These are phyloP conservation scores for Infundibulicybe gibba DNA, from an alignment of 768 basidiomycete species.

Conservation along the genomic window DNA sequence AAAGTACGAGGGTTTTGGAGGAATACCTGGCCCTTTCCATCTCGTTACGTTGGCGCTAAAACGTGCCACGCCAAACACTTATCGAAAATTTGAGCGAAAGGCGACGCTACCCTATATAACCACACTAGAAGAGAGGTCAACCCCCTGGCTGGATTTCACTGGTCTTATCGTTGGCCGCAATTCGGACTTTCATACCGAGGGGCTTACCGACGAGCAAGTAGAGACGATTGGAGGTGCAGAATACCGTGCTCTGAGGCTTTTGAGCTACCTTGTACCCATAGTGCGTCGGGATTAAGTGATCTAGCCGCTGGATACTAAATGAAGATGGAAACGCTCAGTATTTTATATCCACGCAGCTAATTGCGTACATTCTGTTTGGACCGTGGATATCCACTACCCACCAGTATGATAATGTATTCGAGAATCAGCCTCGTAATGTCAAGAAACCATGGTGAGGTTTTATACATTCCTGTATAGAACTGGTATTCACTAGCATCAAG, in stretches of 20 bases:
- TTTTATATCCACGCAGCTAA: conserved; percentile 53
- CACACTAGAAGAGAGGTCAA: conserved; percentile 31
- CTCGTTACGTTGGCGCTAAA: conserved; percentile 34
- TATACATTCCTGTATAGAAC: neutral
- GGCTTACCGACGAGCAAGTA: conserved; percentile 60
- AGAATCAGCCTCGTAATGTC: conserved; percentile 45
- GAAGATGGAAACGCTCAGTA: conserved; percentile 45
- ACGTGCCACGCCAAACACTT: conserved; percentile 37
- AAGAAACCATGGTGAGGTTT: conserved; percentile 52
- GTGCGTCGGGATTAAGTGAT: conserved; percentile 23
- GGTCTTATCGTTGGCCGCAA: conserved; percentile 55
- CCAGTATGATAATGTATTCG: conserved; percentile 46
- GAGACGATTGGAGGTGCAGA: conserved; percentile 78
- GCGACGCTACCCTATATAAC: conserved; percentile 48
- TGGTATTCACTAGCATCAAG: conserved; percentile 14
- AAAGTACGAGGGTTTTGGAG: conserved; percentile 40
- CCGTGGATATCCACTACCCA: conserved; percentile 52
- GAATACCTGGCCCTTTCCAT: conserved; percentile 42
- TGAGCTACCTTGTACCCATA: conserved; percentile 45
- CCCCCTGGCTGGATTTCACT: conserved; percentile 35
- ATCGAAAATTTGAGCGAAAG: conserved; percentile 40
- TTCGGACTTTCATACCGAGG: conserved; percentile 49
- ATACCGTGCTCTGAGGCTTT: conserved; percentile 55
- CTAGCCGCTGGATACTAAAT: neutral
- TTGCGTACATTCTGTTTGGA: conserved; percentile 53